Conservation (phyloP, 306 rosid species). For the Spatholobus suberectus region DNA sequence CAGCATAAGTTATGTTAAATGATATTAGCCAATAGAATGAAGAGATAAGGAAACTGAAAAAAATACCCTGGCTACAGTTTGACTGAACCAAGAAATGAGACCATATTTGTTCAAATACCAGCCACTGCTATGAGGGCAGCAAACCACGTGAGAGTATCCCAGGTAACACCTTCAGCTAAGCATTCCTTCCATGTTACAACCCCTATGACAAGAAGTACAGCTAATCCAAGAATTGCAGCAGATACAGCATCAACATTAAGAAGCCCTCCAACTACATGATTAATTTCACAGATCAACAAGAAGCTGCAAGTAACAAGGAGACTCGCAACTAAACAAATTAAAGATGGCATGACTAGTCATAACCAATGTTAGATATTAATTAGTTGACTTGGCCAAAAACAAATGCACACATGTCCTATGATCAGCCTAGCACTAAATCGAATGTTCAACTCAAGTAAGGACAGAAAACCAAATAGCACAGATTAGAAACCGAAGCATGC, state of each 20-base stretch:
- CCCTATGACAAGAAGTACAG: too few species aligned
- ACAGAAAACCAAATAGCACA: neutral
- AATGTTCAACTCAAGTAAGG: neutral
- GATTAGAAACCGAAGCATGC: neutral
- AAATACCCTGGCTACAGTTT: slow-evolving; percentile 89
- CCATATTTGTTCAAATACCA: too few species aligned
- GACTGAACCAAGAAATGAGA: slow-evolving; percentile 97
- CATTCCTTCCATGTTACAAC: too few species aligned
- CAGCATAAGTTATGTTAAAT: neutral
- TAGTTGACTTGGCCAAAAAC: neutral
- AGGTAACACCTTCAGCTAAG: too few species aligned
- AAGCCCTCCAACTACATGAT: too few species aligned
- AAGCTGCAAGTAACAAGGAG: slow-evolving; percentile 1
- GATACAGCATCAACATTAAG: too few species aligned
- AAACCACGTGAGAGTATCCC: too few species aligned
- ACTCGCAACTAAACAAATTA: neutral
- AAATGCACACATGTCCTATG: neutral
- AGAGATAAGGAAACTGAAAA: slow-evolving; percentile 26
- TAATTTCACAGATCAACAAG: too few species aligned
- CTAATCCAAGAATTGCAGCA: too few species aligned
- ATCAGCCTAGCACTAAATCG: slow-evolving; percentile 18
- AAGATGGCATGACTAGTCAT: neutral
- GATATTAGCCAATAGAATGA: neutral
- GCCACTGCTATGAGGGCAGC: too few species aligned
- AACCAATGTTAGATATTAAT: neutral